Evolutionary conservation across 352 stramenopile genomes (phyloP), one percentile per base, ranked within the genome.

Genomic region (Phytophthora uliginosa): DNA sequence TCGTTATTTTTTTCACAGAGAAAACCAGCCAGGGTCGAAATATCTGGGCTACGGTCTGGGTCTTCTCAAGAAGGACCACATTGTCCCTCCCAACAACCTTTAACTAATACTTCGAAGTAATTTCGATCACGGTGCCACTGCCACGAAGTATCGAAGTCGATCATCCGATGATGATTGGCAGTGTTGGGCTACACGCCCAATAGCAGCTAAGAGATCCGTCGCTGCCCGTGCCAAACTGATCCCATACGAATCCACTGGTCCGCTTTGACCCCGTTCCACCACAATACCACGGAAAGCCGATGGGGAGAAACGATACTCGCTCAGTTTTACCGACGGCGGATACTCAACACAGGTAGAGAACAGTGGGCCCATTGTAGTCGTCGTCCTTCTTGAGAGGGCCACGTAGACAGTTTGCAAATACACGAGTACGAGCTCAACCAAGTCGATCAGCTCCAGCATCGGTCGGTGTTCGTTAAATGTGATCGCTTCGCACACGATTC

Each of bases 11-110:
- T 9, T 74, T 33, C n/a, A 64, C 63, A 92, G 78, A 45, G 83
- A 85, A 64, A 63, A 77, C 17, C 69, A 77, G 13, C 36, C 74
- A 13, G 87, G 87, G 1, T 94, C 86, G 15, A 94, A 94, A 55
- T 95, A 93, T 61, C 66, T 95, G 7, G 85, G 86, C 17, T 83
- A 94, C 45, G 86, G 86, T 7, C 80, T 95, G 8, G 89, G 88
- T 9, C 63, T 94, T 56, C 74, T 95, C n/a, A 94, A 94, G 76
- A 90, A 83, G 55, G 73, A 94, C 71, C 84, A 93, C 71, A 81
- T 92, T 40, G 78, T 91, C 8, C 65, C 69, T 8, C 65, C 73
- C 12, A 84, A 77, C 28, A 79, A 85, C 20, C 60, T 79, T 45
- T 78, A 57, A 36, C 50, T 9, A 17, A 48, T 9, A 13, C 34